Base-by-base conservation (phyloP, 257 asterid species). In the Henckelia pumila region DNA sequence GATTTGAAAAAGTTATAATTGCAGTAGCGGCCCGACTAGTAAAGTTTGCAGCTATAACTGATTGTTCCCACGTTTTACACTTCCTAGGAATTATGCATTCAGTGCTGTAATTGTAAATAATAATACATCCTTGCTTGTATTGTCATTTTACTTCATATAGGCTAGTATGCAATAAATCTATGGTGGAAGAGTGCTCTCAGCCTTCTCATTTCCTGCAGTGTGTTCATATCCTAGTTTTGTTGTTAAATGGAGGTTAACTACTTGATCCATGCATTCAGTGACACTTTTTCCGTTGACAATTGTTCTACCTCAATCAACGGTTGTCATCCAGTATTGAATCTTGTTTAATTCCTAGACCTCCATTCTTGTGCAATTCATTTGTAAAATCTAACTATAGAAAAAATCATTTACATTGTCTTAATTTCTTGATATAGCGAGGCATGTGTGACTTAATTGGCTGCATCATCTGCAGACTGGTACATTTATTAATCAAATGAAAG, bases 401-500 rank as follows among this genome's bases (percentile, higher is more conserved):
- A 52, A 5, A 40, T 40, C 50, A 40, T 11, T 40, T 40, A 40
- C 50, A 10, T 6, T 13, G 50, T 11, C 50, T 40, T 40, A 13
- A 40, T 19, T 66, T 33, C 70, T 66, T 59, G 47, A 19, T 59
- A 28, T 29, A 14, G 64, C 13, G 6, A 20, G 57, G 24, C 24
- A 32, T 56, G 24, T 32, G 61, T 71, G 19, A 52, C 69, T 67
- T 17, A 61, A 66, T n/a, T 50, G 11, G 40, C 19, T 59, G 33
- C 58, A 62, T 71, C 75, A 59, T 59, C 67, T 80, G 77, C 92
- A 90, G 99, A 72, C 80, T 72, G 73, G 64, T 64, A 79, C 59
- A 60, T 94, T 91, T 66, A 76, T 81, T 37, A 87, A 86, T 77
- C 85, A 78, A 59, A 94, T 94, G 99, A 66, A 80, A 73, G 99